Evolutionary conservation across 148 eudicot species (phyloP).

Genomic region (Oxyria digyna): DNA sequence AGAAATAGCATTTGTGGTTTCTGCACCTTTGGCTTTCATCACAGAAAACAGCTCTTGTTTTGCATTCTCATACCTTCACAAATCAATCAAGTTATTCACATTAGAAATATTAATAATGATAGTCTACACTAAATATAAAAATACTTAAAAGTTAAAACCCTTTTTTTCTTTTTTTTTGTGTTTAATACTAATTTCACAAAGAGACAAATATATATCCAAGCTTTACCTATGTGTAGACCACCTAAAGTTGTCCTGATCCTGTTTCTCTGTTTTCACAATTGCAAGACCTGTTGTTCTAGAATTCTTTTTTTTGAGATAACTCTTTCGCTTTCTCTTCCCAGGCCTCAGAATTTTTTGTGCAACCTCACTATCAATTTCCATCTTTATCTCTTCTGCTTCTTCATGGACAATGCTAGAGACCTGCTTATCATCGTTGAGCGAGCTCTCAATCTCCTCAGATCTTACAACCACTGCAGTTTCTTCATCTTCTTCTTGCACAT

Average conservation of each 20-base stretch:
- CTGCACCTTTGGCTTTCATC: slow-evolving; percentile 42
- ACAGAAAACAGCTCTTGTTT: slow-evolving; percentile 23
- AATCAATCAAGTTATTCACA: neutral
- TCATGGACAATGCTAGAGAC: neutral
- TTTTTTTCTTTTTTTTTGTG: neutral
- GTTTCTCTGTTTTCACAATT: neutral
- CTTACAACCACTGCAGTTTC: neutral
- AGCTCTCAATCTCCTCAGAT: slow-evolving; percentile 12
- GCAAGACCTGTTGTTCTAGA: neutral
- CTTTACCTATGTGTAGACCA: slow-evolving; percentile 27
- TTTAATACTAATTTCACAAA: neutral
- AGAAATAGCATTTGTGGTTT: slow-evolving; percentile 25
- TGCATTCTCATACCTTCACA: slow-evolving; percentile 7
- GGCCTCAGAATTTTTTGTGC: slow-evolving; percentile 8
- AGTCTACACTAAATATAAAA: neutral
- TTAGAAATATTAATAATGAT: neutral
- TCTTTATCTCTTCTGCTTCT: neutral
- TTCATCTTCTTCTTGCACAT: slow-evolving; percentile 8
- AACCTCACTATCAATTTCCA: neutral
- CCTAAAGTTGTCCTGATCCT: slow-evolving; percentile 14
- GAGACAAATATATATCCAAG: neutral
- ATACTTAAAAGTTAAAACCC: neutral
- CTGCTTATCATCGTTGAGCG: neutral
- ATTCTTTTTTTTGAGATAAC: slow-evolving; percentile 12
- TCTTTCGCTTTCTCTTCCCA: slow-evolving; percentile 20